Evolutionary conservation across 495 filamentous ascomycete genomes (phyloP), one percentile per base, ranked within the genome.

Genomic region (Tricharina praecox): DNA sequence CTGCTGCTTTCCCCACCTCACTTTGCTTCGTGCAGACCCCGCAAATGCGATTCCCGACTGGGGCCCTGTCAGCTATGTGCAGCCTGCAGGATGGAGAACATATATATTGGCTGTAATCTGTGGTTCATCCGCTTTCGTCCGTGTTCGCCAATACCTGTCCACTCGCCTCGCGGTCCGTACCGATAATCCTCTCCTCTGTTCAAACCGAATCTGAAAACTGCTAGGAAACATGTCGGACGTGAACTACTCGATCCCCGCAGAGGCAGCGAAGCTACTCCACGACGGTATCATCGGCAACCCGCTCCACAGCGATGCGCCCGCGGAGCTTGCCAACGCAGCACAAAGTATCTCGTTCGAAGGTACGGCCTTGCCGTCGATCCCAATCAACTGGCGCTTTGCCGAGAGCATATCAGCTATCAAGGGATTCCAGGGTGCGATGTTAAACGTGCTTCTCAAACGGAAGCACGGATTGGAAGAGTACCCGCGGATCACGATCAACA

Each of bases 331-430:
- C 3, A 45, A 44, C 19, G 32, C 36, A 37, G 37, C 24, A 24
- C 18, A 44, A 50, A 3, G 25, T 24, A 21, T 56, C 35, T 25
- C 25, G 10, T 63, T 56, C 41, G 53, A 49, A 20, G 61, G 62
- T 3, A 45, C 44, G 19, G 26, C 4, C 1, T 19, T 13, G 8
- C 61, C 62, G 0, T 51, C 23, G 32, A 33, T 64, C 3, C 62
- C 62, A 8, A 56, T 64, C 56, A 60, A 58, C 24, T 63, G 62
- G 61, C 51, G 62, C 13, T 55, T 63, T 35, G 56, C 62, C 2
- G 62, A 63, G 37, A 56, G 53, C 36, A 54, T 62, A 11, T 54
- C 59, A 4, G 36, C 56, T 21, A 48, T 64, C 4, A 63, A 63
- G 39, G 62, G 41, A 7, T 50, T 62, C 23, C 59, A 64, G 32